A percentile compares a stretch with the other conserved stretches of the same genome.
Conservation (phyloP, 129 eudicot genomes). For the Dittrichia graveolens region DNA sequence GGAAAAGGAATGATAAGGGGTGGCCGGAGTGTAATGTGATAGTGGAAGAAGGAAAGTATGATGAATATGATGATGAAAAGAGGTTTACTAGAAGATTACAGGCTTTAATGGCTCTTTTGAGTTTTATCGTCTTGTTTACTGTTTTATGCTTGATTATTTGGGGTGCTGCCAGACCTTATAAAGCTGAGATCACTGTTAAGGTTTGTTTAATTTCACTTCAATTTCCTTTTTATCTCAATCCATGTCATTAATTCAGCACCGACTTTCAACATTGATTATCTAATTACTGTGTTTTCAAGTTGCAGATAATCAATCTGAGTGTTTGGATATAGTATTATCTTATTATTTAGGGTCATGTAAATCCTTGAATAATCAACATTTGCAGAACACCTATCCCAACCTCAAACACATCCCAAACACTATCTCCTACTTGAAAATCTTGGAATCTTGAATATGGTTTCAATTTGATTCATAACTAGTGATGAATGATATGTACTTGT, state of each 20-base stretch:
- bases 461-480: background rate
- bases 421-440: background rate
- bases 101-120: constrained; percentile 58
- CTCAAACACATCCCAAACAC: too few relatives aligned
- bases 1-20: constrained; percentile 91
- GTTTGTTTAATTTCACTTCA: constrained; percentile 40
- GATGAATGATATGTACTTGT: constrained; percentile 2
- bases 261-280: background rate
- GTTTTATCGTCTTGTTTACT: constrained; percentile 68
- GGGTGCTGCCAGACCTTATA: constrained; percentile 85
- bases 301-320: background rate
- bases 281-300: background rate
- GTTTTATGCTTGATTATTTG: constrained; percentile 89
- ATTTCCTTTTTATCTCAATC: background rate
- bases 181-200: constrained; percentile 72
- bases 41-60: constrained; percentile 87
- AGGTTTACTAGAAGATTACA: constrained; percentile 60
- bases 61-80: constrained; percentile 70
- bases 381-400: too few relatives aligned
- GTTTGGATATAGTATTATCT: too few relatives aligned
- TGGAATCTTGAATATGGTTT: constrained; percentile 10
- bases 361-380: too few relatives aligned
- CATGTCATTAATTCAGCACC: background rate
- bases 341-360: too few relatives aligned
- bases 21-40: constrained; percentile 99